phyloP scores from a whole-genome alignment of 192 early-diverging fungal genomes.

The Coemansia sp. region DNA sequence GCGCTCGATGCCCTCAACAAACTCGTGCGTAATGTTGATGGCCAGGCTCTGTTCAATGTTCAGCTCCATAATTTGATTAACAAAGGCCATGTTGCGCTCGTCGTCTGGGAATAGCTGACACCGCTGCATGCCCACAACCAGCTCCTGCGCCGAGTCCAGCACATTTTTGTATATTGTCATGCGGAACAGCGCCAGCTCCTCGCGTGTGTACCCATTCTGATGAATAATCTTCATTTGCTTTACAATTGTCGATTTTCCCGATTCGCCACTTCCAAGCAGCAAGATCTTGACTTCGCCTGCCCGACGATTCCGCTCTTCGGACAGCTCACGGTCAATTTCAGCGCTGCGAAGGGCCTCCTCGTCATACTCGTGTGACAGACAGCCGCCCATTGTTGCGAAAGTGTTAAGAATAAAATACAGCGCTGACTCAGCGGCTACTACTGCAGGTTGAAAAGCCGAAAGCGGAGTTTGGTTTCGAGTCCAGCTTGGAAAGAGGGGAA shows the following conservation, averaged over 20 bases:
- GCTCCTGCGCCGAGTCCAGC: slow-evolving; percentile 76
- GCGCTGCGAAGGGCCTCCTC: slow-evolving; percentile 52
- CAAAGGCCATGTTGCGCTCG: slow-evolving; percentile 56
- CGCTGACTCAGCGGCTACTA: not conserved
- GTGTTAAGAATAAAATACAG: not conserved
- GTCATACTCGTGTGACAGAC: slow-evolving; percentile 57
- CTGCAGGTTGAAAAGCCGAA: not conserved
- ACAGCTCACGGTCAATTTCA: slow-evolving; percentile 59
- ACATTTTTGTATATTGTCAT: slow-evolving; percentile 85
- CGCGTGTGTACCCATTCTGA: slow-evolving; percentile 82
- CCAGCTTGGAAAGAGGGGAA: not conserved
- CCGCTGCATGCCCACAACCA: slow-evolving; percentile 70
- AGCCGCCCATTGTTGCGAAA: slow-evolving; percentile 46
- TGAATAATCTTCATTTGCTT: slow-evolving; percentile 99
- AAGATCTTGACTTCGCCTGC: slow-evolving; percentile 59
- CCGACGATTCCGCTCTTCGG: slow-evolving; percentile 55
- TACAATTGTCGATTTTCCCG: slow-evolving; percentile 93
- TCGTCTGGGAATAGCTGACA: slow-evolving; percentile 58
- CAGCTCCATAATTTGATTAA: slow-evolving; percentile 36
- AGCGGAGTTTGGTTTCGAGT: not conserved
- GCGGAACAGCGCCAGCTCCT: slow-evolving; percentile 73
- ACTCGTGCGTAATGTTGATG: slow-evolving; percentile 61
- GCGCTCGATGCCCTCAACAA: slow-evolving; percentile 68
- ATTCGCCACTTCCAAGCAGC: slow-evolving; percentile 81
- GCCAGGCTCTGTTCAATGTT: slow-evolving; percentile 60